Conservation (phyloP, 768 basidiomycete genomes). For the Kwoniella mangroviensis region DNA sequence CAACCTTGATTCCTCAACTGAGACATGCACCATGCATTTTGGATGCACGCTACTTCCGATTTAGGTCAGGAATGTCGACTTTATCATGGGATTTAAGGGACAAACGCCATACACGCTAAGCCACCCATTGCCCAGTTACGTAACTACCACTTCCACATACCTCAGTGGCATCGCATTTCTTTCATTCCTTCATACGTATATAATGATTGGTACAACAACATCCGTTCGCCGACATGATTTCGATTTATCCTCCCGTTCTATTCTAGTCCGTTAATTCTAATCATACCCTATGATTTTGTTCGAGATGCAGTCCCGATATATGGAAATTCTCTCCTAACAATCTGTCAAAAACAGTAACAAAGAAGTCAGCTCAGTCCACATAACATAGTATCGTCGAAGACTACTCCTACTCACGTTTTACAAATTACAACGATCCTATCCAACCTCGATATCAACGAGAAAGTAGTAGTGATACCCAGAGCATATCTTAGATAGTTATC, state of each 20-base stretch:
- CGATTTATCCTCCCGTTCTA: neutral
- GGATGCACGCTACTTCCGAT: neutral
- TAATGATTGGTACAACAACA: neutral
- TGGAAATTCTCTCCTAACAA: constrained; percentile 61
- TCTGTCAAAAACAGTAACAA: neutral
- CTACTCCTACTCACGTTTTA: constrained; percentile 63
- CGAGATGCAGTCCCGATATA: constrained; percentile 36
- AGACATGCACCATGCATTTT: neutral
- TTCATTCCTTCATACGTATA: neutral
- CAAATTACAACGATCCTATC: constrained; percentile 79
- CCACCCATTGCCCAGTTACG: constrained; percentile 6
- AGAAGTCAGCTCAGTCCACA: neutral
- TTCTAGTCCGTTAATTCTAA: neutral
- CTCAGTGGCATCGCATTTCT: neutral
- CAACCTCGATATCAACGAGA: constrained; percentile 67
- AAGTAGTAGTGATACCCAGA: constrained; percentile 32
- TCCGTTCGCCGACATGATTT: neutral
- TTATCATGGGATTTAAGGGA: neutral
- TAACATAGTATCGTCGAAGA: neutral
- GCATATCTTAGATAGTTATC: constrained; percentile 75
- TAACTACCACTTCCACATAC: neutral
- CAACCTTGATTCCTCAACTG: neutral
- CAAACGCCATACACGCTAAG: constrained; percentile 8
- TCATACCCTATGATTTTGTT: constrained; percentile 24
- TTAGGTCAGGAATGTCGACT: constrained; percentile 2